A percentile compares a stretch with the other conserved stretches of the same genome.
Evolutionary conservation across 495 filamentous ascomycete genomes (phyloP).

Genomic region (Rhizodiscina lignyota): DNA sequence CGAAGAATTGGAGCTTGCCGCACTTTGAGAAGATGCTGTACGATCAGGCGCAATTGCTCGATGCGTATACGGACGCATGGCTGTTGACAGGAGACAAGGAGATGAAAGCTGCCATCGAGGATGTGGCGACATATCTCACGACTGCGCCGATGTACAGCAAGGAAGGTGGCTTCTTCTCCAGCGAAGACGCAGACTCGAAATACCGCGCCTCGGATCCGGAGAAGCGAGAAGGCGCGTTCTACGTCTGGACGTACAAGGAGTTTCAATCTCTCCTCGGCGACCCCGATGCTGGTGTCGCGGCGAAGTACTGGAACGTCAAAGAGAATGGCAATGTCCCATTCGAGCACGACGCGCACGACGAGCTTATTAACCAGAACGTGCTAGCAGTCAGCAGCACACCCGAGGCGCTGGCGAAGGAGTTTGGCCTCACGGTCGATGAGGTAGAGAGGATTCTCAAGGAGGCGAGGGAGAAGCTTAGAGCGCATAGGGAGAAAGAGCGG

Average conservation of each 20-base stretch:
- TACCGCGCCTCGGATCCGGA: conserved; percentile 58
- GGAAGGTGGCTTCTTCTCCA: conserved; percentile 65
- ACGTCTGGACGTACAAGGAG: conserved; percentile 85
- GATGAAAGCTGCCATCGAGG: conserved; percentile 64
- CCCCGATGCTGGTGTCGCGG: conserved; percentile 53
- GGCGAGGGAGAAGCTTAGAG: conserved; percentile 51
- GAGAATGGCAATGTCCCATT: conserved; percentile 77
- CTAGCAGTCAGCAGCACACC: conserved; percentile 42
- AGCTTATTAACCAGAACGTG: conserved; percentile 76
- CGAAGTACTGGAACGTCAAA: conserved; percentile 74
- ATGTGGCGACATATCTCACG: conserved; percentile 70
- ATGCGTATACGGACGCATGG: conserved; percentile 80
- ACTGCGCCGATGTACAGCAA: conserved; percentile 43
- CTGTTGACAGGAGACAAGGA: conserved; percentile 51
- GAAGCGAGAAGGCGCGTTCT: conserved; percentile 87
- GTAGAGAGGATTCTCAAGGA: conserved; percentile 51
- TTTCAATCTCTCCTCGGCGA: conserved; percentile 61
- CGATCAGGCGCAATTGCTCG: conserved; percentile 78
- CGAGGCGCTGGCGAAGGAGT: conserved; percentile 54
- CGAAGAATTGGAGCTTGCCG: conserved; percentile 76
- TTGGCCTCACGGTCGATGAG: conserved; percentile 59
- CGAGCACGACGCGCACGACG: conserved; percentile 75
- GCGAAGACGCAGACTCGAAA: conserved; percentile 85
- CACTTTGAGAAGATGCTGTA: conserved; percentile 99
- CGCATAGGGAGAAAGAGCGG: conserved; percentile 58